Evolutionary conservation across 345 rosid species (phyloP), one percentile per base, ranked within the genome.

Genomic region (Lepidium sativum): DNA sequence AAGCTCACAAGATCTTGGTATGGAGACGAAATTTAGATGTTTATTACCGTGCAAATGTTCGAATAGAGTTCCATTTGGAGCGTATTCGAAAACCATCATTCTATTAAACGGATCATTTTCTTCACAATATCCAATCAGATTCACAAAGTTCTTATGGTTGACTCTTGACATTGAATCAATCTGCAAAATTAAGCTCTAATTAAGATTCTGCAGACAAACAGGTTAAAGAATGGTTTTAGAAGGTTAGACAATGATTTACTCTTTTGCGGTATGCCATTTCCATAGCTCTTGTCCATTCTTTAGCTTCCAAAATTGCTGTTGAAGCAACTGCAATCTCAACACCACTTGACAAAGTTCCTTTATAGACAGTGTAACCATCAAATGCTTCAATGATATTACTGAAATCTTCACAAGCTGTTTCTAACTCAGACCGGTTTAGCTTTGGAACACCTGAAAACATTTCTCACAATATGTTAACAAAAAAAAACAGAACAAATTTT

Each of bases 21-120:
- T 37, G 38, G 15, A 37, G 43, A 31, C 12, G 39, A 1, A 14
- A 11, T 54, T 69, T 6, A 27, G 7, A 63, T 63, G 50, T n/a
- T 29, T 51, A 39, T 81, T 84, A 95, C 97, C 81, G 38, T 91
- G 95, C 64, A 95, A 74, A 82, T 88, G 97, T 79, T 95, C 99
- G 44, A 73, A 86, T 59, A 95, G 84, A 34, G 73, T 72, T 65
- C 97, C 98, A 62, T 91, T 95, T 9, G 97, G 99, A 72, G 96
- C 97, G 70, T 91, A 88, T 84, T 95, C 98, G 42, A 91, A 95
- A 70, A 95, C 98, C 97, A 95, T 91, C 98, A 95, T 88, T 75
- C 98, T 80, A 52, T 68, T 81, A 75, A 95, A 95, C 7, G 97
- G 99, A 66, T 85, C 88, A 35, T 87, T 75, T 77, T 95, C 99